These are phyloP conservation scores for Fusarium kyushuense DNA, from an alignment of 2,329 filamentous ascomycete species.

Conservation along the genomic window DNA sequence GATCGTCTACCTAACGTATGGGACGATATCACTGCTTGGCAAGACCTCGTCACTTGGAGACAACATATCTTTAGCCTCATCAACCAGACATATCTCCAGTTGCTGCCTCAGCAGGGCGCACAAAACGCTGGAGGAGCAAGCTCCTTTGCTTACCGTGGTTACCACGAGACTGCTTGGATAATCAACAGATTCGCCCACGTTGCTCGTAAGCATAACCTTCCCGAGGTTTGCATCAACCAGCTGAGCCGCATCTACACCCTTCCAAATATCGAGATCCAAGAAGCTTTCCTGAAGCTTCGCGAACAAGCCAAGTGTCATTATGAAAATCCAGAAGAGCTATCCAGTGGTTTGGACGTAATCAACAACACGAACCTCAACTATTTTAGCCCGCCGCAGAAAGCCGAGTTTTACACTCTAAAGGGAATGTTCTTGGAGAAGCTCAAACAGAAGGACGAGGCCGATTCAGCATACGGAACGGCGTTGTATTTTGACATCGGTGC, in stretches of 20 bases:
- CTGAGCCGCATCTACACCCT: conserved; percentile 98
- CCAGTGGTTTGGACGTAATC: conserved; percentile 94
- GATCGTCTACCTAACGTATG: conserved; percentile 96
- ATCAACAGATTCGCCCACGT: conserved; percentile 99
- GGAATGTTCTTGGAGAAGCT: conserved; percentile 99
- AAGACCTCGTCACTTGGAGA: conserved; percentile 98
- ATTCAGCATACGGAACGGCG: conserved; percentile 93
- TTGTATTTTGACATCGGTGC: conserved; percentile 95
- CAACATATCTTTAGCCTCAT: conserved; percentile 99
- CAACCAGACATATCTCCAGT: conserved; percentile 89
- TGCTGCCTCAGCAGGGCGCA: conserved; percentile 79
- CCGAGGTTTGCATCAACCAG: conserved; percentile 97
- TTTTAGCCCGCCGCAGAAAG: conserved; percentile 95
- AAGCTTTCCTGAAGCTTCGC: conserved; percentile 97
- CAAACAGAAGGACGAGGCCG: conserved; percentile 88
- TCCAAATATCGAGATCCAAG: conserved; percentile 99
- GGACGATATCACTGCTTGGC: conserved; percentile 99
- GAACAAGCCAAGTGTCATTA: conserved; percentile 99
- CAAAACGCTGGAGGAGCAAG: conserved; percentile 89
- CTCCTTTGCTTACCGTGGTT: conserved; percentile 90
- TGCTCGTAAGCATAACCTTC: conserved; percentile 94
- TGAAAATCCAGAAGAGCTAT: conserved; percentile 92
- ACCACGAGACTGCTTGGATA: conserved; percentile 99
- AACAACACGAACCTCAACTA: conserved; percentile 99
- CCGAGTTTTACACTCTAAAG: conserved; percentile 98